Evolutionary conservation across 1,284 basidiomycete species (phyloP), one percentile per base, ranked within the genome.

Genomic region (Ceratobasidium papillatum): DNA sequence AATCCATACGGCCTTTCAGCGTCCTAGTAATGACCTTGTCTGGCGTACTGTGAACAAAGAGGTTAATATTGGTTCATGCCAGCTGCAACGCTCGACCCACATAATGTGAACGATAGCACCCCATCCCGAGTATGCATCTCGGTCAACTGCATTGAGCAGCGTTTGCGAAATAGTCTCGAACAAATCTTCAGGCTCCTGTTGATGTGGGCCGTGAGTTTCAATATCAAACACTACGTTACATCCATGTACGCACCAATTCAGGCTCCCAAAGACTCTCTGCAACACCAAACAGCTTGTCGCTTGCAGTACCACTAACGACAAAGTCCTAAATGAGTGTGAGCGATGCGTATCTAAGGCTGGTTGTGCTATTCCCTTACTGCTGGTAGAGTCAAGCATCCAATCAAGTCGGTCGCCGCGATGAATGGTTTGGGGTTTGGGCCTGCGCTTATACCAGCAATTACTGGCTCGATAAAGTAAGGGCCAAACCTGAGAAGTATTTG

Each of bases 121-220:
- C 96, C 95, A 99, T 77, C 98, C 98, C 74, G 95, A 98, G 81
- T 92, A 94, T 19, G 98, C 96, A 83, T 99, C 98, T 68, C 98
- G 88, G 82, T 99, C 98, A 47, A 99, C 91, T 9, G 96, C 95
- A 79, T 97, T 99, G 80, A 99, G 84, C 74, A 99, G 84, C 9
- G 96, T 97, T 83, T 99, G 98, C 27, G 95, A 95, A 80, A 99
- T 96, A 12, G 98, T 99, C 86, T 99, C 98, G 80, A 99, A 99
- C 66, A 99, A 85, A 82, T 99, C 98, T 81, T 99, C 98, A 14
- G 96, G 90, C 81, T 91, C 95, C 84, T 86, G 9, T 25, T 11
- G 11, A n/a, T 32, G 41, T 45, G 11, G 34, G 9, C 19, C 30
- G 27, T 43, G 17, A 41, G 25, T 59, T n/a, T 38, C 22, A 11